These are phyloP conservation scores for Dothidotthia symphoricarpi DNA, from an alignment of 2,329 filamentous ascomycete genomes.

Conservation along the genomic window DNA sequence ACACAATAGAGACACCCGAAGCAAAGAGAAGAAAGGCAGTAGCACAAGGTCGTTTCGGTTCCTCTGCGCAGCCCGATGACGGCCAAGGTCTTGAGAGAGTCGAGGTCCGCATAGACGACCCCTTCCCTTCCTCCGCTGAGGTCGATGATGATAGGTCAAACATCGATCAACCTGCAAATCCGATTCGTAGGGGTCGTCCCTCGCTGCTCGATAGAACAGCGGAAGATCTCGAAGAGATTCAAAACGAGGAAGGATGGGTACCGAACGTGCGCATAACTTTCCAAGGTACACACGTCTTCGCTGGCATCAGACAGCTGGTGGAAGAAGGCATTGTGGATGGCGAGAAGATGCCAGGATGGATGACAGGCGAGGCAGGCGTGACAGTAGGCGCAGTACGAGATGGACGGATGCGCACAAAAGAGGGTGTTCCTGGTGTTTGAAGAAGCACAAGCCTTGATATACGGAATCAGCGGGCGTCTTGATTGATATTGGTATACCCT, in stretches of 20 bases:
- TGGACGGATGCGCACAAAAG: conserved; percentile 56
- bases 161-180: conserved; percentile 16
- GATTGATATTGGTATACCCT: too few relatives aligned
- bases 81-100: conserved; percentile 46
- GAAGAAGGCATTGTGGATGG: conserved; percentile 75
- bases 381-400: conserved; percentile 68
- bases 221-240: conserved; percentile 30
- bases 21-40: conserved; percentile 60
- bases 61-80: conserved; percentile 32
- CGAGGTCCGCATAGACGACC: conserved; percentile 52
- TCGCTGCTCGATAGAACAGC: conserved; percentile 37
- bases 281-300: conserved; percentile 75
- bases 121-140: conserved; percentile 29
- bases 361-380: conserved; percentile 83
- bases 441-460: not conserved
- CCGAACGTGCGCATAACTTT: conserved; percentile 67
- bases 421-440: conserved; percentile 26
- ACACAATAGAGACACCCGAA: conserved; percentile 28
- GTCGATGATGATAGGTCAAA: conserved; percentile 17
- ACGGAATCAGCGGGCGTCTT: conserved; percentile 14
- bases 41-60: conserved; percentile 70
- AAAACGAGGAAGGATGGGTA: conserved; percentile 47
- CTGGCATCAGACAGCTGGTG: conserved; percentile 73
- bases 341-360: conserved; percentile 79
- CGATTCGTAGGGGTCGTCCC: conserved; percentile 29